Evolutionary conservation across 140 eudicot species (phyloP).

Genomic region (Ambrosia hybrid): DNA sequence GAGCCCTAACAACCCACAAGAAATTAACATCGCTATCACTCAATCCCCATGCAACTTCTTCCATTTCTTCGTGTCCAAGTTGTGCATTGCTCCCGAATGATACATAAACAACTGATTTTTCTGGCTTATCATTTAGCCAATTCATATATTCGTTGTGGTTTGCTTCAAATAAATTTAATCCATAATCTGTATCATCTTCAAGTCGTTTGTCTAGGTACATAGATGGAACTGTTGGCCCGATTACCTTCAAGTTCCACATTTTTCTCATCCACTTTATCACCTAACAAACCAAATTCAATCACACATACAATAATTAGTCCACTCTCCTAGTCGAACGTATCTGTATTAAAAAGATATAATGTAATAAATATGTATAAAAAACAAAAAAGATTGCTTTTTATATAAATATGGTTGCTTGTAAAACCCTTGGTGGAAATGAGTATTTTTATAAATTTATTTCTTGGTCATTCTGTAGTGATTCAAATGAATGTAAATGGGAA

Average conservation of each 20-base stretch:
- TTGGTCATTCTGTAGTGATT: no score
- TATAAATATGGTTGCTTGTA: no score
- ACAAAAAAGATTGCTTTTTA: no score
- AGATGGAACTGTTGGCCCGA: slow-evolving; percentile 57
- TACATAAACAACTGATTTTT: slow-evolving; percentile 45
- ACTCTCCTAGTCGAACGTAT: no score
- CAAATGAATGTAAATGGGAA: no score
- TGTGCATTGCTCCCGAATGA: slow-evolving; percentile 47
- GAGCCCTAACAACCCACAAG: slow-evolving; percentile 49
- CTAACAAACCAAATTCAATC: slow-evolving; percentile 2
- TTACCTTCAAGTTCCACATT: slow-evolving; percentile 29
- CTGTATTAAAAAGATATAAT: no score
- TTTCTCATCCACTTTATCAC: slow-evolving; percentile 40
- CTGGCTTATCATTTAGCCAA: slow-evolving; percentile 34
- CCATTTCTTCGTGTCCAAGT: slow-evolving; percentile 30
- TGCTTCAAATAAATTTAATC: slow-evolving; percentile 21
- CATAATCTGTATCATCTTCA: slow-evolving; percentile 38
- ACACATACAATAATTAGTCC: no score
- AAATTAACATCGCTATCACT: slow-evolving; percentile 5
- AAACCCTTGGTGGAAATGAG: no score
- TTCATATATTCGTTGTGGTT: slow-evolving; percentile 20
- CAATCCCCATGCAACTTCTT: slow-evolving; percentile 45
- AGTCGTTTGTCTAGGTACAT: slow-evolving; percentile 42
- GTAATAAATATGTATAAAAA: no score
- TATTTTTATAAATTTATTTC: no score